Evolutionary conservation across 2,329 filamentous ascomycete species (phyloP).

Genomic region (Onygena corvina): DNA sequence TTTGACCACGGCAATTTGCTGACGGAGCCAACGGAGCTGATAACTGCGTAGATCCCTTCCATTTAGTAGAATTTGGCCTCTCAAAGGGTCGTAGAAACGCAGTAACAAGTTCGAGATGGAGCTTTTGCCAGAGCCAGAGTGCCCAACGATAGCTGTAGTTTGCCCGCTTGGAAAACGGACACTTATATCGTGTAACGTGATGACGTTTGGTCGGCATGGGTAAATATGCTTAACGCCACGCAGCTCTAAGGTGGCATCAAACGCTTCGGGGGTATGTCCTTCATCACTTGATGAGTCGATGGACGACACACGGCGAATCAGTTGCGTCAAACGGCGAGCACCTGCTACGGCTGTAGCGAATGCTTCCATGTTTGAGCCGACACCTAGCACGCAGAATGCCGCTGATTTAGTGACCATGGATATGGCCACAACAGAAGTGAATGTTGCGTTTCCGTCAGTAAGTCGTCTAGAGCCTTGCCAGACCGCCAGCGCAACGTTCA

Average conservation of each 20-base stretch:
- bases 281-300: conserved; percentile 54
- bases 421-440: conserved; percentile 60
- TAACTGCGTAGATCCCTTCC: conserved; percentile 26
- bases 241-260: conserved; percentile 61
- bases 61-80: conserved; percentile 45
- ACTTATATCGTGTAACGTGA: conserved; percentile 27
- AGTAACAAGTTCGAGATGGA: conserved; percentile 39
- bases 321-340: conserved; percentile 69
- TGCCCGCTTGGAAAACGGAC: conserved; percentile 26
- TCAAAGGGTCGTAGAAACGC: conserved; percentile 44
- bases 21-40: conserved; percentile 36
- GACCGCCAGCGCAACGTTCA: conserved; percentile 34
- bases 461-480: conserved; percentile 63
- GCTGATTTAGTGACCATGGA: conserved; percentile 74
- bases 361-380: conserved; percentile 63
- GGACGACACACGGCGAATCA: conserved; percentile 66
- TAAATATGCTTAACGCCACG: conserved; percentile 46
- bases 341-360: conserved; percentile 63
- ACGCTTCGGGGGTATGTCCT: conserved; percentile 50
- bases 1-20: conserved; percentile 72
- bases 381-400: conserved; percentile 66
- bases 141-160: conserved; percentile 43
- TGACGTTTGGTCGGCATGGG: conserved; percentile 32
- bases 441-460: conserved; percentile 45
- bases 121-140: conserved; percentile 49